A percentile compares a stretch with the other conserved stretches of the same genome.
Evolutionary conservation across 176 grass and related monocot genomes (phyloP).

Genomic region (Carex scoparia): DNA sequence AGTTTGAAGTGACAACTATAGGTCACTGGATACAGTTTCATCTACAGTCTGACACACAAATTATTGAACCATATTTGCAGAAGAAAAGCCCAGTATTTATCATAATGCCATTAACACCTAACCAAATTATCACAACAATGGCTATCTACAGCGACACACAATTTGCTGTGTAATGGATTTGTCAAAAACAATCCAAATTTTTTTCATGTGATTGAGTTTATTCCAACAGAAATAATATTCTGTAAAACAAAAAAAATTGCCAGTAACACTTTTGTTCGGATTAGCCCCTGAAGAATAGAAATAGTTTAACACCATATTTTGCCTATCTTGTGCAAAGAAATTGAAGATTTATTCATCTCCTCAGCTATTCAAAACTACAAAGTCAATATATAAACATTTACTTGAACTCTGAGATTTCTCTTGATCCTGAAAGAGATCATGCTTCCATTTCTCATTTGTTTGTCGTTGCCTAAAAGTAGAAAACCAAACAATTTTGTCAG

Average conservation of each 20-base stretch:
- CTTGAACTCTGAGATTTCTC: slow-evolving; percentile 53
- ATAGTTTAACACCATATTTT: background rate
- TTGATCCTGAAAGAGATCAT: slow-evolving; percentile 78
- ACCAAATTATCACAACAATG: background rate
- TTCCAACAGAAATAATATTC: background rate
- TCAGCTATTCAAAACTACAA: background rate
- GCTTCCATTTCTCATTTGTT: slow-evolving; percentile 91
- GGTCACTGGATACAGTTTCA: background rate
- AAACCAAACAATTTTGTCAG: slow-evolving; percentile 1
- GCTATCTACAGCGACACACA: background rate
- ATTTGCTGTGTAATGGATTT: background rate
- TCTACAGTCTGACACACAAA: background rate
- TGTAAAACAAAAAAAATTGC: background rate
- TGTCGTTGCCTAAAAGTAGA: slow-evolving; percentile 65
- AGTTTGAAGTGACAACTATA: slow-evolving; percentile 1
- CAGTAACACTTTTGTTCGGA: background rate
- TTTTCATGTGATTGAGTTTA: background rate
- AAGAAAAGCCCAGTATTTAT: background rate
- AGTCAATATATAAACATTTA: slow-evolving; percentile 24
- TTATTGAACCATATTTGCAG: background rate
- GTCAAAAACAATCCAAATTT: background rate
- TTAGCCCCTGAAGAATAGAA: background rate
- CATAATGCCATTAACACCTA: background rate
- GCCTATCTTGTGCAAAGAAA: background rate
- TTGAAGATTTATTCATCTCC: background rate